These are phyloP conservation scores for Lachnellula subtilissima DNA, from an alignment of 2,329 filamentous ascomycete genomes.

Conservation along the genomic window DNA sequence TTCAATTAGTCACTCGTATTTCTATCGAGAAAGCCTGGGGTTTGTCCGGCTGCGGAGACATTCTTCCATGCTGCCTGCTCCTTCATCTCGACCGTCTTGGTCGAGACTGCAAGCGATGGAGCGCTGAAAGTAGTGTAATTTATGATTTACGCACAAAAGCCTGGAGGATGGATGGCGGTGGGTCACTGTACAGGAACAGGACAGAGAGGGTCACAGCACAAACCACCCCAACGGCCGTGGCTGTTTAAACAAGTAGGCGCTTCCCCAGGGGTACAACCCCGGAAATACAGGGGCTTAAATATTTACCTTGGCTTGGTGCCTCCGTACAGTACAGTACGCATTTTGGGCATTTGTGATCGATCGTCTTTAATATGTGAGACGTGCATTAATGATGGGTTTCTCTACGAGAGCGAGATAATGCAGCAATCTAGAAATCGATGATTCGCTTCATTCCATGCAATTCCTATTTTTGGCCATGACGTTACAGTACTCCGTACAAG, in stretches of 20 bases:
- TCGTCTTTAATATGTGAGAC: neutral
- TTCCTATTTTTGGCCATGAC: neutral
- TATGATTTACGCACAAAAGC: constrained; percentile 1
- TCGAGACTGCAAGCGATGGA: neutral
- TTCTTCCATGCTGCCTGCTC: neutral
- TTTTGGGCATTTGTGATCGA: neutral
- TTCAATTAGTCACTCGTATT: neutral
- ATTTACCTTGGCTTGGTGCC: neutral
- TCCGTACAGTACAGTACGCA: neutral
- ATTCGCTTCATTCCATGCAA: neutral
- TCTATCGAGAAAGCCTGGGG: neutral
- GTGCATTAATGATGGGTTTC: neutral
- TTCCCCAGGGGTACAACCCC: neutral
- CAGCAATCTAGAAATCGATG: neutral
- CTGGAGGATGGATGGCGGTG: neutral
- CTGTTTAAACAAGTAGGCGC: neutral
- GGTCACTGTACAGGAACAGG: too few relatives aligned
- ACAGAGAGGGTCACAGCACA: neutral
- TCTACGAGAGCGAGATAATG: neutral
- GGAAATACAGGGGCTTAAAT: neutral
- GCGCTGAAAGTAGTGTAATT: neutral
- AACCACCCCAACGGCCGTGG: neutral
- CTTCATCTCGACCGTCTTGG: neutral
- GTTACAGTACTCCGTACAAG: neutral
- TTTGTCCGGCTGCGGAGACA: neutral